A percentile compares a stretch with the other conserved stretches of the same genome.
phyloP scores from a whole-genome alignment of 768 basidiomycete genomes.

The Rhodosporidiobolus odoratus region DNA sequence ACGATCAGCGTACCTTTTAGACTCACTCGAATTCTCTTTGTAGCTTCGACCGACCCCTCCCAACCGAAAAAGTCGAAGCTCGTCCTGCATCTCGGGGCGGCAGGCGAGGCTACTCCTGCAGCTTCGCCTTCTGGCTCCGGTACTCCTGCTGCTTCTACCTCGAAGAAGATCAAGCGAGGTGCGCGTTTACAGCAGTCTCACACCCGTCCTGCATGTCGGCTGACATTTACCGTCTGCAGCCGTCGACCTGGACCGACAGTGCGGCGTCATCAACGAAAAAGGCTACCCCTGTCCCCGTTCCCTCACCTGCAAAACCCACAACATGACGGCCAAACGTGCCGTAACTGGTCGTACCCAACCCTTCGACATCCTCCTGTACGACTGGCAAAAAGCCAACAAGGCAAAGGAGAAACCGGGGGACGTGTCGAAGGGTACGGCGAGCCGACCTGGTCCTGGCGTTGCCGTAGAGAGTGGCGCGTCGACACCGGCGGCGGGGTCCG shows the following conservation, averaged over 20 bases:
- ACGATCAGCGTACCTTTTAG: too few species aligned
- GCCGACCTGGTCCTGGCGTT: not conserved
- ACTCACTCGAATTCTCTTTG: too few species aligned
- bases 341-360: constrained; percentile 75
- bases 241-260: constrained; percentile 83
- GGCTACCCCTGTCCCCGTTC: constrained; percentile 85
- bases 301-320: constrained; percentile 95
- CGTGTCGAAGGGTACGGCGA: not conserved
- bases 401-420: constrained; percentile 36
- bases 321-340: constrained; percentile 90
- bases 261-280: constrained; percentile 97
- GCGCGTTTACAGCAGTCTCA: not conserved
- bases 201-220: accelerated
- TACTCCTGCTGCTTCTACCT: constrained; percentile 41
- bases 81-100: constrained; percentile 13
- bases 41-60: constrained; percentile 10
- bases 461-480: not conserved
- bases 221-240: not conserved
- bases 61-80: constrained; percentile 33
- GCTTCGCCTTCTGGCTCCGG: not conserved
- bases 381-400: constrained; percentile 57
- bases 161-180: constrained; percentile 57
- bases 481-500: not conserved
- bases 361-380: constrained; percentile 81
- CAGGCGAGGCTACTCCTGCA: not conserved